These are phyloP conservation scores for Xylaria arbuscula DNA, from an alignment of 2,329 filamentous ascomycete genomes.

Conservation along the genomic window DNA sequence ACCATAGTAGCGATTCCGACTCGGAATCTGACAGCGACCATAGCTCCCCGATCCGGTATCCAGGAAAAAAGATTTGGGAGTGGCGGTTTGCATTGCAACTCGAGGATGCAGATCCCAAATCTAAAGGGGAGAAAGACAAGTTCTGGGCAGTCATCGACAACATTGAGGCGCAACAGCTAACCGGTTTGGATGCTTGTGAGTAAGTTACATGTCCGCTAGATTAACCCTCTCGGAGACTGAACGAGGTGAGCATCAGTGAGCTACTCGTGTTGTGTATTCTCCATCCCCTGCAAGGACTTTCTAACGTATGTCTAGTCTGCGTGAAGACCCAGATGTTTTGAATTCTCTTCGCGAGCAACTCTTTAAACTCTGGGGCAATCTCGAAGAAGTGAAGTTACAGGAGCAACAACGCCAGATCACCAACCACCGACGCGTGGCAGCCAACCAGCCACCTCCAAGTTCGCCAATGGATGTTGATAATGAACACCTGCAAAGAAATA, in stretches of 20 bases:
- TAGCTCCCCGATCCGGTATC: constrained; percentile 42
- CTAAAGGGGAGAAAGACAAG: constrained; percentile 55
- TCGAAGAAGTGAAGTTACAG: constrained; percentile 74
- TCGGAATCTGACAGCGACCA: constrained; percentile 48
- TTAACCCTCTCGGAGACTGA: background rate
- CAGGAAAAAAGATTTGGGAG: constrained; percentile 69
- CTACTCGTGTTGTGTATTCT: background rate
- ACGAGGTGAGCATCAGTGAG: background rate
- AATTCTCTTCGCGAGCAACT: constrained; percentile 73
- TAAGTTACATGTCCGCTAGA: constrained; percentile 38
- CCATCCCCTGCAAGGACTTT: background rate
- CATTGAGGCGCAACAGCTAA: constrained; percentile 60
- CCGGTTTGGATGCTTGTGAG: constrained; percentile 61
- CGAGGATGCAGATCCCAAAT: constrained; percentile 69
- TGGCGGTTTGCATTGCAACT: constrained; percentile 86
- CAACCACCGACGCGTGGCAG: constrained; percentile 43
- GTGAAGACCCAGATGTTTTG: constrained; percentile 61
- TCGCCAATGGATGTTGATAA: constrained; percentile 48
- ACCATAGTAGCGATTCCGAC: constrained; percentile 51
- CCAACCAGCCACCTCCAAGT: constrained; percentile 52
- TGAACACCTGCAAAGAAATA: constrained; percentile 12
- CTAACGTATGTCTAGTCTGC: constrained; percentile 60
- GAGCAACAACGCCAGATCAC: constrained; percentile 46
- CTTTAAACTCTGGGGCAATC: constrained; percentile 85
- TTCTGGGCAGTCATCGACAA: constrained; percentile 78